A percentile compares a stretch with the other conserved stretches of the same genome.
phyloP scores from a whole-genome alignment of 2,329 filamentous ascomycete species.

The Eutypa lata region DNA sequence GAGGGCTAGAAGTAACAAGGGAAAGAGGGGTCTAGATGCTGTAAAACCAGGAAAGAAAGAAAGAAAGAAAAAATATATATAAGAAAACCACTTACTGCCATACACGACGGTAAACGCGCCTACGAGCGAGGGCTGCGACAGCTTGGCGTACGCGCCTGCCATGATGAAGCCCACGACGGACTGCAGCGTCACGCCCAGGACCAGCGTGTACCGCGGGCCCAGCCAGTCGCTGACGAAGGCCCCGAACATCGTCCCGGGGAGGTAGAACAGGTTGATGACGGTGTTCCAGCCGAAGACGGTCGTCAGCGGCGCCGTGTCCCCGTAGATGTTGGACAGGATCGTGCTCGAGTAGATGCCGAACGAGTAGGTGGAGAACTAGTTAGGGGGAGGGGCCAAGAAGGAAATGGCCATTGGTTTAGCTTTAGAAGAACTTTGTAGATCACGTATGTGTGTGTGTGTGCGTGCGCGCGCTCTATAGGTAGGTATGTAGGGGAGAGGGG shows the following conservation, averaged over 20 bases:
- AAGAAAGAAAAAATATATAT: no score
- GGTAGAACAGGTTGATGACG: conserved; percentile 83
- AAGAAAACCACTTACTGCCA: conserved; percentile 44
- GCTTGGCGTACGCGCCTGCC: conserved; percentile 70
- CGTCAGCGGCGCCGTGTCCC: conserved; percentile 60
- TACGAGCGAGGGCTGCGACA: conserved; percentile 66
- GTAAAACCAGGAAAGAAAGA: no score
- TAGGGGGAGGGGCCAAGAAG: neutral
- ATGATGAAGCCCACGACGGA: conserved; percentile 83
- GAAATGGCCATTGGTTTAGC: neutral
- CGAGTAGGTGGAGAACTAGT: conserved; percentile 72
- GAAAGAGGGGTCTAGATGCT: neutral
- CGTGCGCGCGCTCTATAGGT: neutral
- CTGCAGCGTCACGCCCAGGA: conserved; percentile 68
- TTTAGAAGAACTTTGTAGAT: no score
- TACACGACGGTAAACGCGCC: conserved; percentile 77
- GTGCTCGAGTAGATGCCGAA: conserved; percentile 82
- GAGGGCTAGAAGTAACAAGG: neutral
- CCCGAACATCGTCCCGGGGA: conserved; percentile 77
- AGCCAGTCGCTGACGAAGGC: conserved; percentile 75
- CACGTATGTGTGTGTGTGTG: no score
- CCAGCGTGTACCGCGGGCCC: conserved; percentile 73
- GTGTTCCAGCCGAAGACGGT: conserved; percentile 85
- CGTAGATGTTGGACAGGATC: conserved; percentile 66
- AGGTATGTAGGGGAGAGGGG: neutral